Evolutionary conservation across 2,329 filamentous ascomycete species (phyloP), one percentile per base, ranked within the genome.

Genomic region (Diaporthe vexans): DNA sequence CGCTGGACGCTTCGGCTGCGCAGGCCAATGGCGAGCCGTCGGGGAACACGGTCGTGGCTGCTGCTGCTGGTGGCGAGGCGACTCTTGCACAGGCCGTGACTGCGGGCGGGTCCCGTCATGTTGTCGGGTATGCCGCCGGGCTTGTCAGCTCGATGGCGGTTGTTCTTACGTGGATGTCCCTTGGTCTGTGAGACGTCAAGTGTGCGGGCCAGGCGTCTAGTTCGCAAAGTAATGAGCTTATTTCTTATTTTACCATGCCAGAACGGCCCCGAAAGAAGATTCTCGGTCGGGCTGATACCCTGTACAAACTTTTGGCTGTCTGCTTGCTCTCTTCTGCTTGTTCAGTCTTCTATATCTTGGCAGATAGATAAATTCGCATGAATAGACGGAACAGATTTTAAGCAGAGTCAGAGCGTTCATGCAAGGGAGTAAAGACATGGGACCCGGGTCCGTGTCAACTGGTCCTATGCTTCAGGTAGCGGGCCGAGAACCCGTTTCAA

Each of bases 1-100:
- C 91, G 0, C 63, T 90, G 76, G 92, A 94, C 77, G n/a, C 37
- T 11, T 46, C 52, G 4, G 5, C 68, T 6, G 68, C 54, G n/a
- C 54, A 43, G 40, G 68, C 52, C 4, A 48, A 46, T 29, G 15
- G 17, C 1, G 40, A 26, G 21, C 56, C 68, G 9, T 24, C 46
- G 26, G 63, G 46, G 21, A 52, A 26, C 8, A 2, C 40, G 54
- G 57, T 24, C 11, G 21, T 3, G 1, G 51, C 29, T 7, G 17
- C 29, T 7, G 17, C 29, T 13, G 37, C 37, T 40, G 37, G 37
- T 2, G 37, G 37, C 37, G 10, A 40, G 37, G 37, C 52, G 13
- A 24, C 24, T 19, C 52, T 71, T 17, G 68, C 48, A 4, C 54
- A 71, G 26, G 68, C 68, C 11, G 63, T 67, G 11, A 71, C 68